A percentile compares a stretch with the other conserved stretches of the same genome.
phyloP scores from a whole-genome alignment of 768 basidiomycete species.

The Boletales sp. region DNA sequence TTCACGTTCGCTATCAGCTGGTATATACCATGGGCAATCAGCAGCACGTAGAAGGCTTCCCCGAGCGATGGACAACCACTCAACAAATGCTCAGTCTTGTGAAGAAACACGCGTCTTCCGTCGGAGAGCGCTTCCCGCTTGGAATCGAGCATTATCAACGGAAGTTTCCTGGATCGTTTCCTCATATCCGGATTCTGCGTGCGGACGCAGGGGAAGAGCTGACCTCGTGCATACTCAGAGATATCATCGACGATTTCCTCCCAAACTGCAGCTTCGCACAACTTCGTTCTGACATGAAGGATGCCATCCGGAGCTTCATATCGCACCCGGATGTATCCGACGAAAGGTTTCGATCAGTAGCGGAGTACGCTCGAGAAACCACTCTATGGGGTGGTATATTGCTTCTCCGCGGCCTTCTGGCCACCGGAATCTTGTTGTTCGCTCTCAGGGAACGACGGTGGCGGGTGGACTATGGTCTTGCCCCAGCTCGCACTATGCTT shows the following conservation, averaged over 20 bases:
- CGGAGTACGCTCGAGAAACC: neutral
- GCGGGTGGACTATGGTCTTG: constrained; percentile 25
- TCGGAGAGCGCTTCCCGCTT: constrained; percentile 1
- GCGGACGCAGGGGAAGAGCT: constrained; percentile 3
- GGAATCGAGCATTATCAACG: neutral
- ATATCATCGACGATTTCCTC: constrained; percentile 8
- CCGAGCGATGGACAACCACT: constrained; percentile 40
- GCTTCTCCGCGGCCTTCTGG: constrained; percentile 22
- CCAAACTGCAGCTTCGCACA: constrained; percentile 5
- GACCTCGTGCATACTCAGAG: constrained; percentile 1
- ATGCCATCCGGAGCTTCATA: constrained; percentile 10
- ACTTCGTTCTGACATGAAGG: neutral
- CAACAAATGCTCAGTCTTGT: constrained; percentile 38
- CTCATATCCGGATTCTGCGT: constrained; percentile 9
- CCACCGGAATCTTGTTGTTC: constrained; percentile 17
- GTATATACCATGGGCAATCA: constrained; percentile 43
- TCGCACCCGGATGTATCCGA: neutral
- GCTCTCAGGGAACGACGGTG: constrained; percentile 21
- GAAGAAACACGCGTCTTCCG: constrained; percentile 2
- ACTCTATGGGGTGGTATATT: constrained; percentile 12
- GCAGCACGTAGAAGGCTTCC: constrained; percentile 34
- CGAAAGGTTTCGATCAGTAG: neutral
- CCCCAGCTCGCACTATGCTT: constrained; percentile 11
- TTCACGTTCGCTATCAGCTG: constrained; percentile 45
- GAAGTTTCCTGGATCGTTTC: constrained; percentile 1